phyloP scores from a whole-genome alignment of 1,284 basidiomycete genomes.

The Ustilago xerochloae region DNA sequence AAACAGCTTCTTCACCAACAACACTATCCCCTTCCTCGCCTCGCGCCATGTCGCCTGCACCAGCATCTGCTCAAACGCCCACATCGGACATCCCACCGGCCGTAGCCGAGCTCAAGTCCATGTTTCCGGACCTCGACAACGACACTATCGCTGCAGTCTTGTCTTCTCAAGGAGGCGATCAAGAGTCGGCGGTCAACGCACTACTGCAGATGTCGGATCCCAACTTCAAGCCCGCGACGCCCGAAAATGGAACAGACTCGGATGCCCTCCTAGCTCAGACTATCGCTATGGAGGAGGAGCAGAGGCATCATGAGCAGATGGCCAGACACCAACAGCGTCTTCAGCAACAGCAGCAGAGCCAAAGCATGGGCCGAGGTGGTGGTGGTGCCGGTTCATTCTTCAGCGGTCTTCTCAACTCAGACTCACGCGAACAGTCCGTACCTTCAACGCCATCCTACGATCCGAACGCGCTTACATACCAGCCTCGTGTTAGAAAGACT shows the following conservation, averaged over 20 bases:
- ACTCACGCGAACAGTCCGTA: slow-evolving; percentile 9
- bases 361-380: slow-evolving; percentile 24
- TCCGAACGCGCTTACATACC: slow-evolving; percentile 54
- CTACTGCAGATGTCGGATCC: slow-evolving; percentile 62
- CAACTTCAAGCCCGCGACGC: slow-evolving; percentile 39
- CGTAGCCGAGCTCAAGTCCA: slow-evolving; percentile 49
- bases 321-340: slow-evolving; percentile 28
- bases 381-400: slow-evolving; percentile 46
- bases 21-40: slow-evolving; percentile 48
- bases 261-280: slow-evolving; percentile 54
- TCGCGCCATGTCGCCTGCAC: slow-evolving; percentile 39
- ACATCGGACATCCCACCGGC: slow-evolving; percentile 15
- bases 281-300: slow-evolving; percentile 52
- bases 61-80: slow-evolving; percentile 7
- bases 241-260: slow-evolving; percentile 43
- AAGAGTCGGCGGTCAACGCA: slow-evolving; percentile 56
- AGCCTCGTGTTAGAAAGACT: slow-evolving; percentile 46
- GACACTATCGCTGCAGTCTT: slow-evolving; percentile 58
- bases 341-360: slow-evolving; percentile 33
- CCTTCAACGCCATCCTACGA: slow-evolving; percentile 42
- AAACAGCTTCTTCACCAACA: slow-evolving; percentile 33
- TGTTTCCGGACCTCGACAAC: slow-evolving; percentile 59
- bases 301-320: slow-evolving; percentile 25
- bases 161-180: slow-evolving; percentile 49
- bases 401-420: slow-evolving; percentile 27